These are phyloP conservation scores for Protomyces pachydermus DNA, from an alignment of 1,139 yeast genomes.

Conservation along the genomic window DNA sequence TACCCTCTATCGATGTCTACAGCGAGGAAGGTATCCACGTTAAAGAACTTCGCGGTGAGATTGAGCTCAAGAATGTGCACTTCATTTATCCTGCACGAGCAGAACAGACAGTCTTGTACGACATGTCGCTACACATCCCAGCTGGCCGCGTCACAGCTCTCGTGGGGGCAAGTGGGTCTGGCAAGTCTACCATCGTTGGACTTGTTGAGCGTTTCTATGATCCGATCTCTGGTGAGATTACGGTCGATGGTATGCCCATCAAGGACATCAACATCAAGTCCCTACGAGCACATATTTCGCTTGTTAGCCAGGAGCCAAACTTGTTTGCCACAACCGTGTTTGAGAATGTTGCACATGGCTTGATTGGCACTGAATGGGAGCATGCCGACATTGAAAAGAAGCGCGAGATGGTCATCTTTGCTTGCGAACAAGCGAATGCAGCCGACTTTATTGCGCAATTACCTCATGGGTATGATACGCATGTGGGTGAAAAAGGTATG, in stretches of 20 bases:
- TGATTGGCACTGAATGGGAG: constrained; percentile 38
- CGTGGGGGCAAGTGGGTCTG: constrained; percentile 74
- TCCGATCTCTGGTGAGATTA: constrained; percentile 41
- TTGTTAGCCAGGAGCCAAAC: constrained; percentile 68
- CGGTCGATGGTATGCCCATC: constrained; percentile 46
- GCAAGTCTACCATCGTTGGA: constrained; percentile 64
- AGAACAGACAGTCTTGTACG: constrained; percentile 61
- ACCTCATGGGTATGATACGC: constrained; percentile 55
- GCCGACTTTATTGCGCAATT: constrained; percentile 49
- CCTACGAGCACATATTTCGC: constrained; percentile 52
- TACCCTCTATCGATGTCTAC: constrained; percentile 41
- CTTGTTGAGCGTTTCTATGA: constrained; percentile 53
- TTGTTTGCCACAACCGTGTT: constrained; percentile 63
- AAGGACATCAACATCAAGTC: constrained; percentile 46
- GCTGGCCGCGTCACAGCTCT: constrained; percentile 55
- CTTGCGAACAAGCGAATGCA: constrained; percentile 49
- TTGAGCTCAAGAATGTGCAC: constrained; percentile 60
- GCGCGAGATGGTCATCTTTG: constrained; percentile 44
- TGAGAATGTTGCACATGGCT: constrained; percentile 64
- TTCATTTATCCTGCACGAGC: constrained; percentile 88
- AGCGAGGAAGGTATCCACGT: constrained; percentile 40
- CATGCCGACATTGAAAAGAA: constrained; percentile 44
- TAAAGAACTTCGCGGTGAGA: constrained; percentile 41
- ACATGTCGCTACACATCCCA: constrained; percentile 50
- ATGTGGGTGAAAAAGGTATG: constrained; percentile 50